phyloP scores from a whole-genome alignment of 1,139 yeast genomes.

The Yamadazyma atmosphaerica region DNA sequence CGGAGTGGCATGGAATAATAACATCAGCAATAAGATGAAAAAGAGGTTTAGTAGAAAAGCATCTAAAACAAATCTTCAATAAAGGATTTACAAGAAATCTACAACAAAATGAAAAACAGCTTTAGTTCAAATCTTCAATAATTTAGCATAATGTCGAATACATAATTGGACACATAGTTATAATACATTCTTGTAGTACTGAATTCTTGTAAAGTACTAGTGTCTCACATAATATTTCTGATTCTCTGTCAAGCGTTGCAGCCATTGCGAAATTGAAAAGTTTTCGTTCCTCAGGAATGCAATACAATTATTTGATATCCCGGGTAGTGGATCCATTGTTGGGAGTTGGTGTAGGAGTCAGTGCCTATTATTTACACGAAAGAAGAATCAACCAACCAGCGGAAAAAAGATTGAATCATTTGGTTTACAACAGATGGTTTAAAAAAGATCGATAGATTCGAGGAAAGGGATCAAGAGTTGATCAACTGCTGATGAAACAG shows the following conservation, averaged over 20 bases:
- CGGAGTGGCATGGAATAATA: slow-evolving; percentile 58
- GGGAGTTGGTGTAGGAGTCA: slow-evolving; percentile 57
- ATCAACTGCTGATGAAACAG: too few species aligned
- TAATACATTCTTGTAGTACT: too few species aligned
- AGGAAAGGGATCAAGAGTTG: too few species aligned
- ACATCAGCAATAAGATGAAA: slow-evolving; percentile 52
- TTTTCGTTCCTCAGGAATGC: slow-evolving; percentile 19
- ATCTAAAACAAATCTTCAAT: slow-evolving; percentile 10
- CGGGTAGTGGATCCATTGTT: slow-evolving; percentile 56
- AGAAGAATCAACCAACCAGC: slow-evolving; percentile 51
- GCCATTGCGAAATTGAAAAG: background rate
- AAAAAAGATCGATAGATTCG: too few species aligned
- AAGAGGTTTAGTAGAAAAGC: slow-evolving; percentile 33
- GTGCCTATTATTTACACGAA: slow-evolving; percentile 63
- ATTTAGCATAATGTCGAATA: too few species aligned
- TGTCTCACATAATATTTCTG: too few species aligned
- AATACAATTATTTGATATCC: slow-evolving; percentile 40
- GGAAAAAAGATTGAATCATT: slow-evolving; percentile 59
- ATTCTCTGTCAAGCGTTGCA: background rate
- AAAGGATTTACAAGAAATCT: too few species aligned
- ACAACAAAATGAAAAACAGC: slow-evolving; percentile 49
- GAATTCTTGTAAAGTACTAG: too few species aligned
- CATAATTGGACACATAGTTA: background rate
- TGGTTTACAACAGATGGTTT: slow-evolving; percentile 19
- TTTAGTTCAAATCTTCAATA: slow-evolving; percentile 22